Base-by-base conservation (phyloP, 306 rosid genomes). In the Lablab purpureus region DNA sequence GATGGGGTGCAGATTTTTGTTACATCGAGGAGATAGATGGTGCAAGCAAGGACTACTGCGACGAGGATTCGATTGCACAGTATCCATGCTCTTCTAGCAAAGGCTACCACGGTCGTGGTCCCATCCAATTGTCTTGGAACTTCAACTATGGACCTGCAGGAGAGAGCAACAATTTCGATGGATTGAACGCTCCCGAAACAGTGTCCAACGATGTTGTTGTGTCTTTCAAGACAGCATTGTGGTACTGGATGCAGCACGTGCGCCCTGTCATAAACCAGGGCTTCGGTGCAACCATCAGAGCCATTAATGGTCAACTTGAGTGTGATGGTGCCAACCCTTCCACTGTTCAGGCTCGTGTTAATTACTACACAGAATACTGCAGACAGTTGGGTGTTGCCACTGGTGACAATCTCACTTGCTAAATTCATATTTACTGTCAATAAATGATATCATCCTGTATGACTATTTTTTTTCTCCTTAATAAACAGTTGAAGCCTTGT, bases 111-210 rank as follows among this genome's bases (percentile, higher is more conserved):
- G 97, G 97, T 0, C 85, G 97, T 1, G 97, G 97, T 23, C 97
- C 97, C 0, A 82, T 92, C 71, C 93, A 90, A 46, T 80, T 90
- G 18, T 83, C 97, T 0, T 92, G 96, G 97, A 92, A 92, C 87
- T 87, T 66, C 91, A 92, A 92, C 77, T 92, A 92, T 8, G 93
- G 96, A 0, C 89, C 91, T 0, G 92, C 93, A 0, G 93, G 97
- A 67, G 37, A 87, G 10, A 50, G 32, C 86, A 87, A 83, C 4
- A 83, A 82, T 0, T 92, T 92, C 18, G 96, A 92, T 13, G 93
- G 97, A 6, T 19, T 92, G 5, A 87, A 86, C 74, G 23, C 89
- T 1, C 93, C 96, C 0, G 96, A 92, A 62, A 86, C 85, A 0
- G 96, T 89, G 18, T 92, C 86, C 7, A 86, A 78, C 15, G 88